Conservation (phyloP, 345 rosid species). For the Hevea brasiliensis region DNA sequence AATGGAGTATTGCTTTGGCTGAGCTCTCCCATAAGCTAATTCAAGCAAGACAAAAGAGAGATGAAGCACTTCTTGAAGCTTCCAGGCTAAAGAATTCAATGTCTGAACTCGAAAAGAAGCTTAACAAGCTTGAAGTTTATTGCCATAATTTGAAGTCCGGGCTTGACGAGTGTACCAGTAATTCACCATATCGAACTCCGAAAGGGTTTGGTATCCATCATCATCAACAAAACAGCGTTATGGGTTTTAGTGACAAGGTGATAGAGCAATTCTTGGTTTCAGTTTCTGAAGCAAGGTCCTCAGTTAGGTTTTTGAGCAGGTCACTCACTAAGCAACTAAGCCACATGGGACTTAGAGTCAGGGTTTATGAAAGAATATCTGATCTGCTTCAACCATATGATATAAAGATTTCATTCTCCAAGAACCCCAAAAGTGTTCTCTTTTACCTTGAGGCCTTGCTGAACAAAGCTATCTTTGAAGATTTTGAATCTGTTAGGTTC, state of each 20-base stretch:
- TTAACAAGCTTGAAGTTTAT: conserved; percentile 77
- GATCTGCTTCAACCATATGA: conserved; percentile 73
- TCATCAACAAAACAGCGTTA: conserved; percentile 28
- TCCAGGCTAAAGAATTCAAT: conserved; percentile 72
- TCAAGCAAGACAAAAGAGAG: conserved; percentile 75
- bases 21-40: conserved; percentile 83
- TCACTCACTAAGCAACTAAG: conserved; percentile 61
- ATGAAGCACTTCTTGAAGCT: conserved; percentile 77
- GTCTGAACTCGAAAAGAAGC: conserved; percentile 92
- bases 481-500: conserved; percentile 78
- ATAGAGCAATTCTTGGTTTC: conserved; percentile 62
- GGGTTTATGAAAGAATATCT: conserved; percentile 58
- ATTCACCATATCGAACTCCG: conserved; percentile 29
- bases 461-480: conserved; percentile 77
- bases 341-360: conserved; percentile 47
- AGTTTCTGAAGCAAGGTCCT: conserved; percentile 70
- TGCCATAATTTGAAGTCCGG: conserved; percentile 77
- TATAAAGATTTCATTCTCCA: conserved; percentile 55
- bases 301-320: conserved; percentile 60
- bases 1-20: conserved; percentile 69
- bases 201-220: conserved; percentile 8
- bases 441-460: conserved; percentile 70
- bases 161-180: conserved; percentile 59
- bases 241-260: conserved; percentile 43
- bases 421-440: conserved; percentile 54